These are phyloP conservation scores for Debaryomyces prosopidis DNA, from an alignment of 805 yeast species.

Conservation along the genomic window DNA sequence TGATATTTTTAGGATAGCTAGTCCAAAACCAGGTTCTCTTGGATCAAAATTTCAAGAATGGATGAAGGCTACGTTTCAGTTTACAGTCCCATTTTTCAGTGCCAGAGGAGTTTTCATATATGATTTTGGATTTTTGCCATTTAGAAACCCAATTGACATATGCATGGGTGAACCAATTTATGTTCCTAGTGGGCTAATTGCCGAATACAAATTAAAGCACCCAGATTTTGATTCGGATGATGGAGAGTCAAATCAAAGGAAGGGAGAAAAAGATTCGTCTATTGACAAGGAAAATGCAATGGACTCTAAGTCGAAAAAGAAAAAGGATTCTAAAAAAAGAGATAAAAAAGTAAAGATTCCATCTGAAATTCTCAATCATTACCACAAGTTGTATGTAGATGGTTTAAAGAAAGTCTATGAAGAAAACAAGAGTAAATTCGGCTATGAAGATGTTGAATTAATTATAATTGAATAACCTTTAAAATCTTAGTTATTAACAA, in stretches of 20 bases:
- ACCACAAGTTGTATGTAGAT: constrained; percentile 69
- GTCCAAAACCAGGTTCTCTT: constrained; percentile 41
- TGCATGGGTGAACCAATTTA: constrained; percentile 71
- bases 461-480: constrained; percentile 40
- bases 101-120: constrained; percentile 92
- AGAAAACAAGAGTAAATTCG: constrained; percentile 59
- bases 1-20: constrained; percentile 47
- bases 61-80: constrained; percentile 71
- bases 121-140: constrained; percentile 89
- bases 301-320: constrained; percentile 1
- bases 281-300: constrained; percentile 13
- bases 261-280: neutral
- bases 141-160: constrained; percentile 73
- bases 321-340: constrained; percentile 9
- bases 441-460: constrained; percentile 50
- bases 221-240: constrained; percentile 25
- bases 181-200: constrained; percentile 45
- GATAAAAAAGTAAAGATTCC: constrained; percentile 32
- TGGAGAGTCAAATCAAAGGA: neutral
- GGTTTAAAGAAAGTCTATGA: constrained; percentile 65
- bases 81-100: constrained; percentile 87
- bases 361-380: constrained; percentile 54
- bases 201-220: constrained; percentile 29
- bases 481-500: neutral
- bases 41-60: constrained; percentile 64